Base-by-base conservation (phyloP, 768 basidiomycete species). In the Leccinum pellstonianum region DNA sequence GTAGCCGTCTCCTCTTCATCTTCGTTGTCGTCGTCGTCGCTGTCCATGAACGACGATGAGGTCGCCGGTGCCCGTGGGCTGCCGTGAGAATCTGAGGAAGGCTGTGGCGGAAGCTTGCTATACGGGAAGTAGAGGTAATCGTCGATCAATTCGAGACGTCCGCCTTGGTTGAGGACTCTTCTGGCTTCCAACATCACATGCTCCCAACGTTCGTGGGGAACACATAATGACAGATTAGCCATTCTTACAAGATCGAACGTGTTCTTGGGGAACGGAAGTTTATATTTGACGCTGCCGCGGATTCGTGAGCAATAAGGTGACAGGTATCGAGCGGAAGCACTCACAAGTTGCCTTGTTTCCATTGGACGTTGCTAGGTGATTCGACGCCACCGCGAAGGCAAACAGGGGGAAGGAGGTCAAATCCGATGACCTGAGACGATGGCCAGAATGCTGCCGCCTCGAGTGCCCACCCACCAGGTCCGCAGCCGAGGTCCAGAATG, bases 401-500 rank as follows among this genome's bases (percentile, higher is more conserved):
- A 25, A 55, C 56, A 48, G 77, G 62, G 55, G 76, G 70, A 2
- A 90, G 78, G 23, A 91, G 71, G 68, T 92, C 89, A 33, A 91
- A 77, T 3, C 86, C 90, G 8, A 81, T 83, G 54, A 92, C 79
- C 10, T 78, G 76, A 19, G 85, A 79, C 5, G 73, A 66, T 21
- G 77, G 81, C 91, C 91, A 93, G n/a, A 73, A 66, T 21, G 68
- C 75, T 3, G 87, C 83, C 4, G 90, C 86, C 52, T 85, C 77
- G 0, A 83, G 59, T 5, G 86, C 77, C 91, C 91, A 93, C 52
- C 81, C 68, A 0, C 90, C 90, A 51, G 80, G 64, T 11, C 91
- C 91, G 69, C 90, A 92, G 3, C 91, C 91, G 12, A 93, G 73
- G 66, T 93, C 91, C 7, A 93, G 79, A 23, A 87, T 85, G 12